Conservation (phyloP, 768 basidiomycete genomes). For the Boletus sensibilis region DNA sequence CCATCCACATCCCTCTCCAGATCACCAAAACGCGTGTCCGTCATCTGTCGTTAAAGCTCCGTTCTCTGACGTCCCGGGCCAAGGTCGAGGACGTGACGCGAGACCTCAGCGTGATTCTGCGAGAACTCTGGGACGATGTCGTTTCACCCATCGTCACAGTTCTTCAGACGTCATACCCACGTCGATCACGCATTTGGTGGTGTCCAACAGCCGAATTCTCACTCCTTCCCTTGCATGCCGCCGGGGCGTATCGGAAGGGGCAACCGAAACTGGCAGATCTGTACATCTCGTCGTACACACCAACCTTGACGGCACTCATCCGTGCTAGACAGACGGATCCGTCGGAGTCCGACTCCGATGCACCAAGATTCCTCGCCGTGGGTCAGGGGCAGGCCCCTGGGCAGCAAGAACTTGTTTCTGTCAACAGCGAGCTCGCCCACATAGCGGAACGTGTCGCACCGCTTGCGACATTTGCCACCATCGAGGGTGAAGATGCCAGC, state of each 20-base stretch:
- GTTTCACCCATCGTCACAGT: neutral
- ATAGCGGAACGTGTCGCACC: neutral
- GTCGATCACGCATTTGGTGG: neutral
- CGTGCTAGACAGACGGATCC: neutral
- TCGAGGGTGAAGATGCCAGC: neutral
- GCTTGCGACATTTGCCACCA: neutral
- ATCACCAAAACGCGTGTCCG: neutral
- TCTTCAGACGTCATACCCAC: neutral
- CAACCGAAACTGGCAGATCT: neutral
- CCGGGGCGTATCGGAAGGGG: neutral
- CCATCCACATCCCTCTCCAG: conserved; percentile 5
- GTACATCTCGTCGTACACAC: neutral
- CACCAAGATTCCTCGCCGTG: neutral
- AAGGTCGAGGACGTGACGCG: neutral
- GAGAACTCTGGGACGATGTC: too few species aligned
- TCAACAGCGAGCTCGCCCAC: neutral
- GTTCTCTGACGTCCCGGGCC: neutral
- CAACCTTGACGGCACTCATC: too few species aligned
- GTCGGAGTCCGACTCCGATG: neutral
- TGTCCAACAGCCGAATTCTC: neutral
- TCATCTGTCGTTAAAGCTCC: neutral
- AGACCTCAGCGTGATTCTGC: neutral
- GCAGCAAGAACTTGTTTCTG: neutral
- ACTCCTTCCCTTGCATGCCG: too few species aligned
- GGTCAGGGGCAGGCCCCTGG: neutral